Evolutionary conservation across 1,139 yeast genomes (phyloP).

Genomic region (Hanseniaspora sp.): DNA sequence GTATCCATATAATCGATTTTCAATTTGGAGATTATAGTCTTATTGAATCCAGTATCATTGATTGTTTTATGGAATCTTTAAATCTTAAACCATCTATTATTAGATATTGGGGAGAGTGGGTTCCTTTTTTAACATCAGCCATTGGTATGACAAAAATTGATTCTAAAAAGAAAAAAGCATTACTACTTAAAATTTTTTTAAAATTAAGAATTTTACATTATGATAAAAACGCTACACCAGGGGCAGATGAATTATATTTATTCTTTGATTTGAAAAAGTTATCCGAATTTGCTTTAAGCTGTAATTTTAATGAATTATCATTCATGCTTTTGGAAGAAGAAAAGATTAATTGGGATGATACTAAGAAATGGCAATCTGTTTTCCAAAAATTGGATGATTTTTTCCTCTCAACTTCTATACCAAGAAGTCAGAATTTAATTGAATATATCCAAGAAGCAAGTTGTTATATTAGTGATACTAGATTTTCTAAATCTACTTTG

Average conservation of each 20-base stretch:
- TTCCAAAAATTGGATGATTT: background rate
- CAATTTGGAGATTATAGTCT: background rate
- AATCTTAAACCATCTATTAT: background rate
- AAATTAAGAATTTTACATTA: background rate
- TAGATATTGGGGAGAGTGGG: background rate
- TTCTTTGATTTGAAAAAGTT: background rate
- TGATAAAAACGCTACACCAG: background rate
- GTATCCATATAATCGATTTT: background rate
- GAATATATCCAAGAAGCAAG: background rate
- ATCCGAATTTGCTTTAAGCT: background rate
- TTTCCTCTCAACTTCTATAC: conserved; percentile 1
- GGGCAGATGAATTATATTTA: background rate
- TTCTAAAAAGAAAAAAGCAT: background rate
- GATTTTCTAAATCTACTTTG: background rate
- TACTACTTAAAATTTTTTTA: background rate
- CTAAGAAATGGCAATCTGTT: background rate
- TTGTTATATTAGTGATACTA: background rate
- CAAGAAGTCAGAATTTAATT: background rate
- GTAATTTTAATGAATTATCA: background rate
- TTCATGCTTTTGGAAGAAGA: conserved; percentile 11
- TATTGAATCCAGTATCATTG: background rate
- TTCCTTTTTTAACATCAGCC: background rate
- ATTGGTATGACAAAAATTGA: background rate
- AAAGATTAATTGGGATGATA: background rate
- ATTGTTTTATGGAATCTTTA: background rate